Percentiles rank a stretch among this genome's conserved stretches.
These are phyloP conservation scores for Daldinia caldariorum DNA, from an alignment of 495 filamentous ascomycete species.

Conservation along the genomic window DNA sequence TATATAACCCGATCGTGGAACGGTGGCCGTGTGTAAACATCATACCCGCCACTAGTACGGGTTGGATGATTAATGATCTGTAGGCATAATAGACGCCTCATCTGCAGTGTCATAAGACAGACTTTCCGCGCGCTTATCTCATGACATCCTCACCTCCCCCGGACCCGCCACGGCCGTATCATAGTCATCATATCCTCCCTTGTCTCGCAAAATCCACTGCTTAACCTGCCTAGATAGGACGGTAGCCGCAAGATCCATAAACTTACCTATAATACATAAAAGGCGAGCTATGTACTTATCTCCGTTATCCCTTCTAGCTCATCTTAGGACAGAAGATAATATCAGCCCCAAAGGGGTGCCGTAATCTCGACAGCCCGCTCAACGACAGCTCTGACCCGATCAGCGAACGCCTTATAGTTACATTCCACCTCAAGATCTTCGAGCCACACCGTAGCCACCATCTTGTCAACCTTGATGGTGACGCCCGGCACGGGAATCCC, in stretches of 20 bases:
- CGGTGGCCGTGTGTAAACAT: neutral
- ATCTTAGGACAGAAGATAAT: neutral
- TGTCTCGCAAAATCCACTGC: neutral
- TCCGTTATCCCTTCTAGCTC: constrained; percentile 5
- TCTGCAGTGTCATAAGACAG: too few relatives aligned
- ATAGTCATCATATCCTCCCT: neutral
- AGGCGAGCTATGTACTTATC: neutral
- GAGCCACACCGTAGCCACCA: constrained; percentile 88
- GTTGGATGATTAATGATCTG: neutral
- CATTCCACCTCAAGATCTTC: constrained; percentile 92
- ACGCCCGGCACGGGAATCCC: constrained; percentile 91
- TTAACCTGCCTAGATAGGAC: too few relatives aligned
- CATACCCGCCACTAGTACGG: neutral
- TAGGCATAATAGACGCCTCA: constrained; percentile 9
- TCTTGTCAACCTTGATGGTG: constrained; percentile 86
- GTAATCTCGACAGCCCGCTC: constrained; percentile 93
- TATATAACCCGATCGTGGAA: neutral
- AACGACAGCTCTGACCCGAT: constrained; percentile 86
- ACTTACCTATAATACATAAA: constrained; percentile 7
- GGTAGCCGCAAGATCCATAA: neutral
- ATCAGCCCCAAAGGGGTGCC: constrained; percentile 70
- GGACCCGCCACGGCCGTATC: neutral
- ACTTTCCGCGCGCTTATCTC: constrained; percentile 6
- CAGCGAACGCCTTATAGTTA: constrained; percentile 72
- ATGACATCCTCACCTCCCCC: neutral